phyloP scores from a whole-genome alignment of 202 grass and related monocot species.

The Musa balbisiana region DNA sequence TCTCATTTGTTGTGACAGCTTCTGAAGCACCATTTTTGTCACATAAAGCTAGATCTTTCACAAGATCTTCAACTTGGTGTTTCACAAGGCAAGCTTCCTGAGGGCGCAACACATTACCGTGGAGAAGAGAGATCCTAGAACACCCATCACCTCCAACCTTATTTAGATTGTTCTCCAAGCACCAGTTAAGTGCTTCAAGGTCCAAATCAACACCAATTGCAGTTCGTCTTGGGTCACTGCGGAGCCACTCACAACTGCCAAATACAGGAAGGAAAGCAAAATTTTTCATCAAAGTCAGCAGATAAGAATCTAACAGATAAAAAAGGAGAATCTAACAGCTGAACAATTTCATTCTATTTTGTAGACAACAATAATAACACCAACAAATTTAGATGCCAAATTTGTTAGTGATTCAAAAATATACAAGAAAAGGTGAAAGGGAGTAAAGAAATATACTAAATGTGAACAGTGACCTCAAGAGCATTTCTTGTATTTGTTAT shows the following conservation, averaged over 20 bases:
- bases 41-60: slow-evolving; percentile 29
- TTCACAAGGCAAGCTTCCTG: slow-evolving; percentile 42
- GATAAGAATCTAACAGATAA: background rate
- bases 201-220: slow-evolving; percentile 33
- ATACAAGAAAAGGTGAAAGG: too few relatives aligned
- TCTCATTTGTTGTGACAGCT: slow-evolving; percentile 1
- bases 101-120: slow-evolving; percentile 80
- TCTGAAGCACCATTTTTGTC: slow-evolving; percentile 26
- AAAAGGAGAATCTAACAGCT: too few relatives aligned
- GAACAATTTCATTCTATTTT: too few relatives aligned
- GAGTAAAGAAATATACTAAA: too few relatives aligned
- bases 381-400: too few relatives aligned
- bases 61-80: slow-evolving; percentile 28
- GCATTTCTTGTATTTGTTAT: too few relatives aligned
- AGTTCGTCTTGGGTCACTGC: slow-evolving; percentile 1
- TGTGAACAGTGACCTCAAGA: too few relatives aligned
- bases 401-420: too few relatives aligned
- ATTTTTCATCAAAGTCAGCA: background rate
- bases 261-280: background rate
- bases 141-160: slow-evolving; percentile 64
- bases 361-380: too few relatives aligned
- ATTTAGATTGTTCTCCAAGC: slow-evolving; percentile 64
- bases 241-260: slow-evolving; percentile 66
- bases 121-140: slow-evolving; percentile 76
- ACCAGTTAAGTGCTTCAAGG: slow-evolving; percentile 49